Base-by-base conservation (phyloP, 176 grass and related monocot species). In the Juncus effusus region DNA sequence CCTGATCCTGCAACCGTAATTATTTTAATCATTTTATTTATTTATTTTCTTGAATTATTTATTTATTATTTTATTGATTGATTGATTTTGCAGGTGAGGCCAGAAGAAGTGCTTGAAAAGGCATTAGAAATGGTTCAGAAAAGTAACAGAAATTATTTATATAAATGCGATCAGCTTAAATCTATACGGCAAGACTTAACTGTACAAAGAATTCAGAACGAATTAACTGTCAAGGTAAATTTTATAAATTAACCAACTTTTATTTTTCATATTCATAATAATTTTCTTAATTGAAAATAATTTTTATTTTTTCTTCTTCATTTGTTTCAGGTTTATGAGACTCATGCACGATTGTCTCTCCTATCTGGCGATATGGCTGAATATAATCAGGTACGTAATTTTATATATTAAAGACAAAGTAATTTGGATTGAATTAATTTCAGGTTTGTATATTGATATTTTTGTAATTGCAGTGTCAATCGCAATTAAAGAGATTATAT, bases 161-260 rank as follows among this genome's bases (percentile, higher is more conserved):
- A 87, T 69, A 96, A 90, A 63, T 96, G 91, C 78, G 91, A 88
- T 65, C 91, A 96, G 76, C 79, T 96, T 42, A 96, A 96, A 81
- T 96, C 91, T 71, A 96, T 96, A 84, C 86, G 91, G 42, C 91
- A 96, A 82, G 91, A 96, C 76, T 84, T 96, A 61, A 96, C 91
- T 11, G 91, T 96, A 65, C 91, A 96, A 79, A 87, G 91, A 61
- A 96, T 96, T 64, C 78, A 90, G 79, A 90, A 96, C 76, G 79
- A 82, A 59, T 76, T 96, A 10, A 96, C 91, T 13, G 79, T 83
- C 12, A 96, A 96, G 91, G 91, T 96, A 72, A 40, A 66, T 52
- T 69, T 81, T 60, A 8, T 39, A 14, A 69, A 44, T 52, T 52
- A 28, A 28, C 19, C 19, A 1, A 9, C 74, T 55, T 53, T n/a